Evolutionary conservation across 305 asterid species (phyloP).

Genomic region (Fraxinus paxiana): DNA sequence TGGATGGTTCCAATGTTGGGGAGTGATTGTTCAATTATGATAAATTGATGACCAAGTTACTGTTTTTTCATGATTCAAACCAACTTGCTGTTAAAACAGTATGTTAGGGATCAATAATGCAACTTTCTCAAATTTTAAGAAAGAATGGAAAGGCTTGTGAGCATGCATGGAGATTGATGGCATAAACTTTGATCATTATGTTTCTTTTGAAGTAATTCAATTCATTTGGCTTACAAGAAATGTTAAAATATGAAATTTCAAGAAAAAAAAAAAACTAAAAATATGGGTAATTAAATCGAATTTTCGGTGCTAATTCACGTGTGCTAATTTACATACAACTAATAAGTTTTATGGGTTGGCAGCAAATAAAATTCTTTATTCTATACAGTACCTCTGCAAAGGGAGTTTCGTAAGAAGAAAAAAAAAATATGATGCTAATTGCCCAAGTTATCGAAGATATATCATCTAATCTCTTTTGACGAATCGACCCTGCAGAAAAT

Average conservation of each 20-base stretch:
- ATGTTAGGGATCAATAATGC: neutral
- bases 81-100: neutral
- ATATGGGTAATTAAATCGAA: neutral
- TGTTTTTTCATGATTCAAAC: neutral
- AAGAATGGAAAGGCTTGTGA: neutral
- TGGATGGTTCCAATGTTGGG: neutral
- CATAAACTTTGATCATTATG: neutral
- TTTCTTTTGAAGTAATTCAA: neutral
- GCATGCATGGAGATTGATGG: neutral
- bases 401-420: neutral
- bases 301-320: neutral
- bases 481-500: constrained; percentile 65
- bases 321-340: neutral
- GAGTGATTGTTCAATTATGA: neutral
- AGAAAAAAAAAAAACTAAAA: neutral
- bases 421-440: neutral
- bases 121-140: neutral
- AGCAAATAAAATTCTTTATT: neutral
- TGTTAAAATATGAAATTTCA: neutral
- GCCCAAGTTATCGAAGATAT: neutral
- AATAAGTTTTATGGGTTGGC: neutral
- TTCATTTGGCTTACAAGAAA: neutral
- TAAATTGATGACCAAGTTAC: neutral
- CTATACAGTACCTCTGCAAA: constrained; percentile 24
- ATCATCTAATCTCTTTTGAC: constrained; percentile 57